Evolutionary conservation across 306 rosid genomes (phyloP), one percentile per base, ranked within the genome.

Genomic region (Gillenia trifoliata): DNA sequence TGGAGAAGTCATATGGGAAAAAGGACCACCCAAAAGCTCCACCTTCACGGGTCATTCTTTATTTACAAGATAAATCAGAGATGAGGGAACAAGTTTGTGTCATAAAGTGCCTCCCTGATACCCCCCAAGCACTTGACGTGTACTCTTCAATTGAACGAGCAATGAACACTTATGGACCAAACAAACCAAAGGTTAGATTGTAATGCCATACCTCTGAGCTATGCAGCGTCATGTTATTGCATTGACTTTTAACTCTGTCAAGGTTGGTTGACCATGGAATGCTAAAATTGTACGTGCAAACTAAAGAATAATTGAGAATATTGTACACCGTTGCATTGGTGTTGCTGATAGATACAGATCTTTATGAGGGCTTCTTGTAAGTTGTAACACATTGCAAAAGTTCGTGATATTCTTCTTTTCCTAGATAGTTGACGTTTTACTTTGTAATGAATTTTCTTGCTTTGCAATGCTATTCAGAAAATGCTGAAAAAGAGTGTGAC

Each of bases 111-210:
- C 47, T 23, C 68, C 86, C 36, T 72, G 97, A 84, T 63, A 82
- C 91, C 60, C 81, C 47, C 45, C 96, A 91, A 80, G 90, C 96
- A 71, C 65, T 90, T 74, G 85, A 90, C 73, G 87, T 88, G 81
- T 90, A 94, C 86, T 40, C 90, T 70, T 88, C 99, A 78, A 90
- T 94, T 81, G 92, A 87, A 68, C 92, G 70, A 75, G 96, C 97
- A 61, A 61, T 79, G 84, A 77, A 83, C 79, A 87, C 87, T 74
- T 94, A 92, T 1, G 92, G 95, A 67, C 89, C 91, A 28, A 82
- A 85, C 25, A 82, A 77, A 78, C 71, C 92, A 40, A 94, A 94
- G 96, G 97, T 94, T 60, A 76, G 81, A 61, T 80, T 62, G 33
- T 73, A 34, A 34, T 40, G 59, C 71, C 64, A 60, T 78, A 25